phyloP scores from a whole-genome alignment of 139 green algal species.

The Microglena sp. region DNA sequence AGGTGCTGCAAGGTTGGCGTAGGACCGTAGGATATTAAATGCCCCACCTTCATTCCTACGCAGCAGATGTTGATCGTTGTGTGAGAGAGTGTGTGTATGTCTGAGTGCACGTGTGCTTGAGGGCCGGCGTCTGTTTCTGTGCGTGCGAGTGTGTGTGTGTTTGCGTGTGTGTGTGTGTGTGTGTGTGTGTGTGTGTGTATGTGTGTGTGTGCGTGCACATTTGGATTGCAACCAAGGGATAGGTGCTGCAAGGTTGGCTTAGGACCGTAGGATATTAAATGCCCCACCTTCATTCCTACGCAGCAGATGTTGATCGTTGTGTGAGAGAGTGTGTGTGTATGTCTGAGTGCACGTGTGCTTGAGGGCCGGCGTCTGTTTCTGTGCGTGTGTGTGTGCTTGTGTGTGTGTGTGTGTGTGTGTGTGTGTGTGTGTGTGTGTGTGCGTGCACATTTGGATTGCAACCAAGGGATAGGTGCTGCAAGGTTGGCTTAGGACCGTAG shows the following conservation, averaged over 20 bases:
- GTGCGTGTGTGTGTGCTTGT: background rate
- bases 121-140: background rate
- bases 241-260: too few species aligned
- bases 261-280: too few species aligned
- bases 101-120: background rate
- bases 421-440: constrained; percentile 2
- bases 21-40: constrained; percentile 14
- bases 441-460: background rate
- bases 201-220: background rate
- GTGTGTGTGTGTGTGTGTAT: background rate
- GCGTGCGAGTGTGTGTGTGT: background rate
- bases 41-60: constrained; percentile 10
- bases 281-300: too few species aligned
- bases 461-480: background rate
- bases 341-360: too few species aligned
- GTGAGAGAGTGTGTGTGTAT: background rate
- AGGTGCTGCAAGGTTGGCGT: constrained; percentile 11
- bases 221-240: too few species aligned
- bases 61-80: background rate
- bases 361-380: too few species aligned
- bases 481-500: constrained; percentile 16
- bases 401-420: background rate
- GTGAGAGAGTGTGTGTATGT: background rate
- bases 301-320: background rate
- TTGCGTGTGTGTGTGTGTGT: background rate